Percentiles rank a stretch among this genome's conserved stretches.
Evolutionary conservation across 768 basidiomycete species (phyloP).

Genomic region (Serendipita indica): DNA sequence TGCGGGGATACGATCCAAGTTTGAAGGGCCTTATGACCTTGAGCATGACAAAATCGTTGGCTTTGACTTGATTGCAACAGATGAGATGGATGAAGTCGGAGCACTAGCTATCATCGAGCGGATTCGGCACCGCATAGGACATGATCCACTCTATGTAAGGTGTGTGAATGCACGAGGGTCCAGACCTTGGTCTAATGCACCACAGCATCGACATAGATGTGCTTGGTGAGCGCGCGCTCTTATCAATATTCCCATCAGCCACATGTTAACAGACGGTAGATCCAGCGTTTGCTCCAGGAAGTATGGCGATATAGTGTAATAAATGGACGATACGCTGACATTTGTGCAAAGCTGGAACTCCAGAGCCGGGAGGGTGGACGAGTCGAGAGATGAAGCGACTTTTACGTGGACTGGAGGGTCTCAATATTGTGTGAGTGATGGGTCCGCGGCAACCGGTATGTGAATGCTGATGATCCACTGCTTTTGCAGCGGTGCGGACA

Average conservation of each 20-base stretch:
- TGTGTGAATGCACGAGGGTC: slow-evolving; percentile 21
- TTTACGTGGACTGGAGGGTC: slow-evolving; percentile 58
- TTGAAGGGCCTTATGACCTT: slow-evolving; percentile 54
- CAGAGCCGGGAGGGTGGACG: slow-evolving; percentile 76
- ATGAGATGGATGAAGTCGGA: slow-evolving; percentile 74
- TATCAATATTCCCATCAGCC: slow-evolving; percentile 26
- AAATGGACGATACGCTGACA: not conserved
- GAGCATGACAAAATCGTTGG: slow-evolving; percentile 57
- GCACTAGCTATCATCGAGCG: slow-evolving; percentile 50
- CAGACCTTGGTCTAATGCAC: not conserved
- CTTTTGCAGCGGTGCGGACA: slow-evolving; percentile 42
- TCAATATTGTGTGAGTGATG: slow-evolving; percentile 58
- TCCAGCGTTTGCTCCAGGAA: slow-evolving; percentile 65
- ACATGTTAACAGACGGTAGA: no score
- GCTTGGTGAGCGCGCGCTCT: slow-evolving; percentile 34
- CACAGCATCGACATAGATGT: slow-evolving; percentile 70
- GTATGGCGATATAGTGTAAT: slow-evolving; percentile 28
- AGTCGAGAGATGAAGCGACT: slow-evolving; percentile 69
- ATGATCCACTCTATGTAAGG: slow-evolving; percentile 68
- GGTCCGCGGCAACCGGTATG: not conserved
- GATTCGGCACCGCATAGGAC: slow-evolving; percentile 58
- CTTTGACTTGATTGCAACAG: slow-evolving; percentile 63
- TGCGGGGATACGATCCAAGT: slow-evolving; percentile 71
- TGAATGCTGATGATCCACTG: not conserved
- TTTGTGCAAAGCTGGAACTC: slow-evolving; percentile 49